Percentiles rank a stretch among this genome's conserved stretches.
These are phyloP conservation scores for Acanthamoeba healyi DNA, from an alignment of 208 protist genomes.

Conservation along the genomic window DNA sequence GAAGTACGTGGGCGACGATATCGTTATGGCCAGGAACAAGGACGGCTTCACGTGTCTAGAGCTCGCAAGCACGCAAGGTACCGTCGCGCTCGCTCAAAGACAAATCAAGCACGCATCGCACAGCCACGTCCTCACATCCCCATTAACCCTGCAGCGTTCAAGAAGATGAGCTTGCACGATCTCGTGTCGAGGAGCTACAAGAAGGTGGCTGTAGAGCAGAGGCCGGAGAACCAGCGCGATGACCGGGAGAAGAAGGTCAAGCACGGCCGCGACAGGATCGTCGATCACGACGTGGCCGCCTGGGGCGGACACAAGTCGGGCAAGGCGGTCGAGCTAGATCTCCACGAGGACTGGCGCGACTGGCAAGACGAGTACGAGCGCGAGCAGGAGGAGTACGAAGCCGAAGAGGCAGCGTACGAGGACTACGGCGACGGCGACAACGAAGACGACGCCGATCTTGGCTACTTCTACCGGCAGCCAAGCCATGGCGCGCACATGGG, in stretches of 20 bases:
- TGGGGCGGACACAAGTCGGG: not conserved
- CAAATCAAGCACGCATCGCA: not conserved
- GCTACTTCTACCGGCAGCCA: not conserved
- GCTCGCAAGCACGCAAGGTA: not conserved
- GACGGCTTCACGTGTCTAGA: conserved; percentile 27
- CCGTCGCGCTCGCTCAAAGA: no score
- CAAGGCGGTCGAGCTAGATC: not conserved
- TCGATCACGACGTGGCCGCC: not conserved
- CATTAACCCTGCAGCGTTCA: not conserved
- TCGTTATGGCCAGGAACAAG: not conserved
- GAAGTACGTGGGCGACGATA: conserved; percentile 1
- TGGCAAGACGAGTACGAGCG: conserved; percentile 1
- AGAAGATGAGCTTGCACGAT: conserved; percentile 50
- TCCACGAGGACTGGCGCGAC: conserved; percentile 14
- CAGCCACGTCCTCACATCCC: not conserved
- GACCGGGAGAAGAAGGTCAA: conserved; percentile 7
- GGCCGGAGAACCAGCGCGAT: not conserved
- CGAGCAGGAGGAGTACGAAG: conserved; percentile 34
- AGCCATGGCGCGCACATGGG: not conserved
- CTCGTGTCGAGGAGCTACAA: conserved; percentile 8
- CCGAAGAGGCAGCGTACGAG: not conserved
- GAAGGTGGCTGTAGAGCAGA: not conserved
- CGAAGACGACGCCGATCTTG: not conserved
- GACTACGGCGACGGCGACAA: not conserved
- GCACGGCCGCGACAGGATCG: not conserved